A percentile compares a stretch with the other conserved stretches of the same genome.
Evolutionary conservation across 352 stramenopile species (phyloP).

Genomic region (Lagenidium sp.): DNA sequence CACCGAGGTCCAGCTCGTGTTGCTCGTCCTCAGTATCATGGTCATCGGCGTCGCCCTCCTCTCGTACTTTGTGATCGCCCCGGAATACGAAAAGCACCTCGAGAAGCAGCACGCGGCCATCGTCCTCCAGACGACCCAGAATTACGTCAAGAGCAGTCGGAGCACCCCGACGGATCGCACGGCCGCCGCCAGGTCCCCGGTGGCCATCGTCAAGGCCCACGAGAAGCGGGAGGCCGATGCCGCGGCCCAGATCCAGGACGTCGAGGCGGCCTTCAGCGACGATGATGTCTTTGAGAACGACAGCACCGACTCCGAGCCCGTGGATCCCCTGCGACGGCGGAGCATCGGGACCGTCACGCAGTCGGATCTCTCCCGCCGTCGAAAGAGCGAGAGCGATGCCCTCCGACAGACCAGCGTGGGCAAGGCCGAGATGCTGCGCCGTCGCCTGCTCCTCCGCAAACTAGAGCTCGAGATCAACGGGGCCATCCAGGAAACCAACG

Average conservation of each 20-base stretch:
- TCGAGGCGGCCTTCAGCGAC: conserved; percentile 13
- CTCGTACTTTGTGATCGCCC: conserved; percentile 75
- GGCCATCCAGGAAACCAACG: conserved; percentile 47
- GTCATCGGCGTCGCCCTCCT: conserved; percentile 50
- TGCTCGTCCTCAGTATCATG: conserved; percentile 39
- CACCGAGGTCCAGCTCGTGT: conserved; percentile 42
- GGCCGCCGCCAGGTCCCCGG: conserved; percentile 2
- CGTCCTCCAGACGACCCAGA: conserved; percentile 16
- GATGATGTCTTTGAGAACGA: too few relatives aligned
- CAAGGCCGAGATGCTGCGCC: conserved; percentile 51
- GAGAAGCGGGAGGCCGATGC: conserved; percentile 1
- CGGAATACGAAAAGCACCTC: conserved; percentile 65
- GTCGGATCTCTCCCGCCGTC: conserved; percentile 27
- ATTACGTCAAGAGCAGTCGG: conserved; percentile 4
- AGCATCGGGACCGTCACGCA: conserved; percentile 1
- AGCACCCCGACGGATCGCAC: conserved; percentile 1
- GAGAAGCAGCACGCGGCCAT: conserved; percentile 45
- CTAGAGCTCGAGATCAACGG: conserved; percentile 67
- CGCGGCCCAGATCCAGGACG: conserved; percentile 8
- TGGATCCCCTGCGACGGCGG: conserved; percentile 7
- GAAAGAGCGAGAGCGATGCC: conserved; percentile 67
- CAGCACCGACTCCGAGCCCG: conserved; percentile 16
- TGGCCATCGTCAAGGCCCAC: conserved; percentile 1
- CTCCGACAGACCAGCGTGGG: conserved; percentile 38
- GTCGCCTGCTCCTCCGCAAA: conserved; percentile 52